These are phyloP conservation scores for Citeromyces hawaiiensis DNA, from an alignment of 1,139 yeast species.

Conservation along the genomic window DNA sequence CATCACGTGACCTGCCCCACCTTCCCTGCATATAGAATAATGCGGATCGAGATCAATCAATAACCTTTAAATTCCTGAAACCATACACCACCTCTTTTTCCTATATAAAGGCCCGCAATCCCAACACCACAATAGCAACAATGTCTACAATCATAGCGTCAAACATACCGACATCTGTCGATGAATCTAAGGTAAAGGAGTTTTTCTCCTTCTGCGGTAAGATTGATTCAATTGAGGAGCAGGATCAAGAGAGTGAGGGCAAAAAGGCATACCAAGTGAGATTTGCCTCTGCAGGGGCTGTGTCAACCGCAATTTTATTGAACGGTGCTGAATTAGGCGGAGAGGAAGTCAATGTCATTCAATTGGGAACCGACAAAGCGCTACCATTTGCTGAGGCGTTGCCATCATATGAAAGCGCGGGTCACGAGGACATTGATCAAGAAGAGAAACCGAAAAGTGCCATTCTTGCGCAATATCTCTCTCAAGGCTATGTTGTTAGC, in stretches of 20 bases:
- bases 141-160: slow-evolving; percentile 34
- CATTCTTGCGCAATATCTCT: slow-evolving; percentile 61
- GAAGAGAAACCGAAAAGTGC: slow-evolving; percentile 72
- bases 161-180: slow-evolving; percentile 40
- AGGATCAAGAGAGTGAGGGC: slow-evolving; percentile 14
- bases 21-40: too few species aligned
- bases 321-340: slow-evolving; percentile 68
- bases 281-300: slow-evolving; percentile 49
- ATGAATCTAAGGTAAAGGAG: slow-evolving; percentile 44
- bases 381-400: slow-evolving; percentile 11
- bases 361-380: slow-evolving; percentile 18
- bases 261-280: slow-evolving; percentile 31
- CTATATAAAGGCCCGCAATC: neutral
- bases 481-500: slow-evolving; percentile 57
- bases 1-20: neutral
- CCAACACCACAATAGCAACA: neutral
- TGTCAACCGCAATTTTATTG: slow-evolving; percentile 58
- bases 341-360: slow-evolving; percentile 30
- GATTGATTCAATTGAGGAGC: slow-evolving; percentile 28
- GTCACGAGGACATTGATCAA: slow-evolving; percentile 25
- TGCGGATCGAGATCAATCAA: too few species aligned
- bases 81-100: too few species aligned
- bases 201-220: slow-evolving; percentile 76
- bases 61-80: too few species aligned
- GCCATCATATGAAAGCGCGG: slow-evolving; percentile 8